phyloP scores from a whole-genome alignment of 371 early-diverging fungal genomes.

The Mucor saturninus region DNA sequence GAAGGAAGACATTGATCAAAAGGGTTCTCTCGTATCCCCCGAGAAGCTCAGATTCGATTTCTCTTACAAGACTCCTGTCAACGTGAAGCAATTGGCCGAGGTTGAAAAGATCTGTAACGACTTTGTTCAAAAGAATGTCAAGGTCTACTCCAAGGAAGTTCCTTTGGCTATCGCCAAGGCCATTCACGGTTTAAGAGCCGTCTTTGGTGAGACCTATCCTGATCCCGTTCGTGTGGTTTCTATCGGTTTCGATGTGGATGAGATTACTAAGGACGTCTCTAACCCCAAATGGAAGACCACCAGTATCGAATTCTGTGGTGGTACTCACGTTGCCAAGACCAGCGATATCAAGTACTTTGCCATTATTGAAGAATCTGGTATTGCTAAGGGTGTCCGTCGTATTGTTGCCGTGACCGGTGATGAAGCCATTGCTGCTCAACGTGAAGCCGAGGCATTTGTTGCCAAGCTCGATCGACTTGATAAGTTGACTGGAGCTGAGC shows the following conservation, averaged over 20 bases:
- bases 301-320: constrained; percentile 99
- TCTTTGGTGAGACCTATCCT: constrained; percentile 96
- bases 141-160: constrained; percentile 88
- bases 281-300: constrained; percentile 82
- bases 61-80: constrained; percentile 78
- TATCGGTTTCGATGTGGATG: constrained; percentile 88
- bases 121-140: constrained; percentile 76
- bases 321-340: constrained; percentile 97
- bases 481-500: constrained; percentile 58
- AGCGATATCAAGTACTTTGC: constrained; percentile 90
- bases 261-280: constrained; percentile 81
- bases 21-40: constrained; percentile 97
- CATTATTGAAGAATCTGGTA: constrained; percentile 92
- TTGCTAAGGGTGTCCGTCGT: constrained; percentile 97
- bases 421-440: constrained; percentile 79
- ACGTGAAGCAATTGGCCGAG: constrained; percentile 78
- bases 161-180: constrained; percentile 80
- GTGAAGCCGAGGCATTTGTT: constrained; percentile 69
- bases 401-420: constrained; percentile 97
- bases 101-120: constrained; percentile 87
- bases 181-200: constrained; percentile 92
- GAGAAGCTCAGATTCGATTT: constrained; percentile 99
- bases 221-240: constrained; percentile 96
- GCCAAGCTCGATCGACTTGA: constrained; percentile 64
- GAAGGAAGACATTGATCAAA: constrained; percentile 86